Percentiles rank a stretch among this genome's conserved stretches.
These are phyloP conservation scores for Phanerodontia chrysosporium DNA, from an alignment of 768 basidiomycete species.

Conservation along the genomic window DNA sequence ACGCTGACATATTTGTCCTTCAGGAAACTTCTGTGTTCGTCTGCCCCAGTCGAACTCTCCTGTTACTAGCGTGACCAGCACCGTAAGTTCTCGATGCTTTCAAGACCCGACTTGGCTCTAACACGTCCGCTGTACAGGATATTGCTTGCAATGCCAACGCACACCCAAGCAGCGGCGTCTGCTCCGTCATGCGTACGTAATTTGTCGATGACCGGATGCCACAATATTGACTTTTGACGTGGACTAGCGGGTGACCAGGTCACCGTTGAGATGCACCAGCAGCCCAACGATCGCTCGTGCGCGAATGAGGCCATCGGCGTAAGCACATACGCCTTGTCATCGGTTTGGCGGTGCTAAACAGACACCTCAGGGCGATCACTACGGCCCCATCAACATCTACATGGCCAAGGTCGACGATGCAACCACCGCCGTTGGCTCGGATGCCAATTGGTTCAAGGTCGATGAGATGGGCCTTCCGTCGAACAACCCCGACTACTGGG, in stretches of 20 bases:
- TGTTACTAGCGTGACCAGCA: slow-evolving; percentile 35
- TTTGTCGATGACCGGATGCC: neutral
- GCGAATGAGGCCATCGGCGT: slow-evolving; percentile 42
- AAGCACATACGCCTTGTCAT: neutral
- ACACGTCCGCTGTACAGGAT: slow-evolving; percentile 28
- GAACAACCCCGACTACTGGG: slow-evolving; percentile 44
- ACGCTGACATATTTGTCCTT: neutral
- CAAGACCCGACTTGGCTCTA: neutral
- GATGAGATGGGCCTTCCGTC: slow-evolving; percentile 45
- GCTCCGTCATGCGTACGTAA: slow-evolving; percentile 37
- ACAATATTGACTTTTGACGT: neutral
- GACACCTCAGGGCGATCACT: slow-evolving; percentile 35
- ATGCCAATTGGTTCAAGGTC: slow-evolving; percentile 48
- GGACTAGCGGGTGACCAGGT: slow-evolving; percentile 39
- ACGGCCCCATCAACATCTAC: slow-evolving; percentile 45
- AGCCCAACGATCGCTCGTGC: slow-evolving; percentile 43
- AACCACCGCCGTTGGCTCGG: slow-evolving; percentile 37
- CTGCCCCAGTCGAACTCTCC: slow-evolving; percentile 43
- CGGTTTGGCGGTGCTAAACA: neutral
- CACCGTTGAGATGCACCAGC: slow-evolving; percentile 54
- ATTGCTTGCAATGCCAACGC: slow-evolving; percentile 45
- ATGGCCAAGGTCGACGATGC: slow-evolving; percentile 47
- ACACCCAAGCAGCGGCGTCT: slow-evolving; percentile 32
- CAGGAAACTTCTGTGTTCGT: slow-evolving; percentile 37
- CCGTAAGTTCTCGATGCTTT: slow-evolving; percentile 31